Evolutionary conservation across 768 basidiomycete species (phyloP), one percentile per base, ranked within the genome.

Genomic region (Fibroporia radiculosa): DNA sequence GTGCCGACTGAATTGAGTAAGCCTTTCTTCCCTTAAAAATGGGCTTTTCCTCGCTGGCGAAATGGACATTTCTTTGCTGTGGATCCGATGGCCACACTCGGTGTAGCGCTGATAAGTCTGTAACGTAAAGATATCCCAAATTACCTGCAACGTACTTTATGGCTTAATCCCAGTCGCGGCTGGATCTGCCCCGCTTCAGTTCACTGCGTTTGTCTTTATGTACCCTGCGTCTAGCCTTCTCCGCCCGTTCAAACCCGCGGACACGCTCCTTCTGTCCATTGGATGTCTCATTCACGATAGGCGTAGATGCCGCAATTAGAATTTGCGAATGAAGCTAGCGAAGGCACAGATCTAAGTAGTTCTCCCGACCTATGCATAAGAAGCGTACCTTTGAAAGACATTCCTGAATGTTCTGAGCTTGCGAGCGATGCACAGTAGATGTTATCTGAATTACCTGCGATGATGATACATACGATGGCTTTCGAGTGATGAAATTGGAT

Each of bases 361-460:
- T n/a, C n/a, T n/a, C n/a, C n/a, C n/a, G n/a, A n/a, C n/a, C n/a
- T n/a, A n/a, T n/a, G n/a, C n/a, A n/a, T n/a, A n/a, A 35, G 40
- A 31, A 16, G 48, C 56, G 42, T 27, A 58, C 87, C 70, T 86
- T 89, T 3, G 64, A 52, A 31, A 90, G 66, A 50, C 80, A 83
- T 45, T 89, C 84, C 8, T 82, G 75, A 14, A 87, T 62, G 50
- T 89, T 91, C 55, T 80, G 77, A 2, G 82, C 65, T 56, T 91
- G 87, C 8, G 85, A 87, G n/a, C 88, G 82, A 49, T 78, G 74
- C 1, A 71, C 63, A 1, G 73, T 80, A 0, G 85, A 88, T 5
- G 82, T 81, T 44, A 90, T 68, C 24, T 87, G 65, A 26, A 91
- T 68, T 3, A 80, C 77, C 40, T 79, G 67, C 0, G 82, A 73